Conservation (phyloP, 1,139 yeast species). For the Lodderomyces orthopsilosis region DNA sequence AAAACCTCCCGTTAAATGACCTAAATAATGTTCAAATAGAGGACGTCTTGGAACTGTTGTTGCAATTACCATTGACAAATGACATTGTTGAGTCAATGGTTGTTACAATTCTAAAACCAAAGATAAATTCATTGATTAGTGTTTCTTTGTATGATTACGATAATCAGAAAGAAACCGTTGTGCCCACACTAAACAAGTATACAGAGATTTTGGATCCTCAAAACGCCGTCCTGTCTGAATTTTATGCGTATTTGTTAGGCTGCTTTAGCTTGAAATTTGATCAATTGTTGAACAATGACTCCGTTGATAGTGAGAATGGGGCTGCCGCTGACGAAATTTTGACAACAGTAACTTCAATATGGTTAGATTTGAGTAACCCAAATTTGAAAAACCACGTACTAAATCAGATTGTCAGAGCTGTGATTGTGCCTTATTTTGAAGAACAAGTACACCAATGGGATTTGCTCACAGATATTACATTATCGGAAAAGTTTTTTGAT, state of each 20-base stretch:
- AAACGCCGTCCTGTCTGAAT: not conserved
- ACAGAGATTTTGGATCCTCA: not conserved
- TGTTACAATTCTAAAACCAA: slow-evolving; percentile 4
- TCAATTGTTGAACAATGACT: not conserved
- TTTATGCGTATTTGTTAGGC: slow-evolving; percentile 1
- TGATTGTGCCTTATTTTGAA: slow-evolving; percentile 14
- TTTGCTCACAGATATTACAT: slow-evolving; percentile 9
- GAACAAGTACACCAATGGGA: slow-evolving; percentile 15
- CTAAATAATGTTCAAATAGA: not conserved
- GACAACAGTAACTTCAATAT: slow-evolving; percentile 5
- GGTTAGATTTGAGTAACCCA: slow-evolving; percentile 8
- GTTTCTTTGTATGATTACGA: slow-evolving; percentile 2
- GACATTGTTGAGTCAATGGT: slow-evolving; percentile 4
- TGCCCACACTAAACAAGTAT: slow-evolving; percentile 5
- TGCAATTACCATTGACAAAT: not conserved
- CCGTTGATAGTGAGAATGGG: not conserved
- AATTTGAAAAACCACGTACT: slow-evolving; percentile 11
- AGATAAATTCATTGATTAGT: not conserved
- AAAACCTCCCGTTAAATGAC: not conserved
- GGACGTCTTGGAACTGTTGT: slow-evolving; percentile 3
- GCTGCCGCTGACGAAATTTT: slow-evolving; percentile 1
- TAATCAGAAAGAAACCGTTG: slow-evolving; percentile 4
- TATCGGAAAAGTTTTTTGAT: slow-evolving; percentile 15
- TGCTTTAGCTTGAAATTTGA: not conserved
- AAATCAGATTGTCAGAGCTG: slow-evolving; percentile 16